Base-by-base conservation (phyloP, 2,329 filamentous ascomycete genomes). In the Phoma sp. region DNA sequence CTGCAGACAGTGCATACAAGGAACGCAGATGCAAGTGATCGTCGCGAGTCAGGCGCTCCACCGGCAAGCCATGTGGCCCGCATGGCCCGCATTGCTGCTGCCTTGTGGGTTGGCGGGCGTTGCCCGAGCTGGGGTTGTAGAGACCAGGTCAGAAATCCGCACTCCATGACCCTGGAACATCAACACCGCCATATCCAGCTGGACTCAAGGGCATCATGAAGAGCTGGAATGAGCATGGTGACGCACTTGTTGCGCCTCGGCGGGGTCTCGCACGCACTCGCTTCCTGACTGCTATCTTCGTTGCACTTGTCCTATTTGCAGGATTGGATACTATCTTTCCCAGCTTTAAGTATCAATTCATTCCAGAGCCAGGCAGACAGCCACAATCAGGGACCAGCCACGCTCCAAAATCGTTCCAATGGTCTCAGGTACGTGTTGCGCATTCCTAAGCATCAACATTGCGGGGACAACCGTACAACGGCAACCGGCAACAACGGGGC, bases 351-450 rank as follows among this genome's bases (percentile, higher is more conserved):
- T 45, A 53, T 29, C 53, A 39, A 29, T 33, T 46, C 39, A 56
- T 54, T 53, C 47, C 20, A 30, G 15, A 46, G 10, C 49, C 32
- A 26, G 29, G 23, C 12, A 57, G 29, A 28, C 45, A 50, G 47
- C 42, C 47, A 38, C 36, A 9, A 30, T 2, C 21, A 52, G 29
- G 26, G 15, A 34, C 33, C 34, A 18, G 25, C 15, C 10, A 56
- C 42, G 33, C 32, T 26, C 37, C 43, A 11, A 47, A 55, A 15
- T n/a, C 60, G 11, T 66, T 67, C 30, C 29, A 61, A 29, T 67
- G 65, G 63, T 60, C 64, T 34, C 47, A 63, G 60, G 65, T 69
- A 67, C 54, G 59, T 63, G 40, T 46, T 45, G 47, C 47, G 39
- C 36, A 36, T 40, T 49, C 51, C 51, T 39, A n/a, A 34, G 38